Evolutionary conservation across 202 grass and related monocot species (phyloP), one percentile per base, ranked within the genome.

Genomic region (Brachypodium distachyon): DNA sequence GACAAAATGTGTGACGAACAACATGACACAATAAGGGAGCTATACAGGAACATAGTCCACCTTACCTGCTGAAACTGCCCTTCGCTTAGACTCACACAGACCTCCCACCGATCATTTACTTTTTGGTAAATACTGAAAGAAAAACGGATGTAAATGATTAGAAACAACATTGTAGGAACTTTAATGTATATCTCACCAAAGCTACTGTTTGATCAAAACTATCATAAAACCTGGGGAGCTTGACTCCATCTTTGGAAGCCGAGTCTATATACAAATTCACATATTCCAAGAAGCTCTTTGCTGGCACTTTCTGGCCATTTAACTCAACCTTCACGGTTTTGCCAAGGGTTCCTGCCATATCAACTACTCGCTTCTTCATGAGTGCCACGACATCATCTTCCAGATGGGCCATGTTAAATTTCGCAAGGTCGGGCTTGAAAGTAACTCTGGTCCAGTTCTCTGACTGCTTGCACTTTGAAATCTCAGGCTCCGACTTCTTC

Each of bases 391-490:
- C 96, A 50, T 98, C 96, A 21, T 88, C 81, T 82, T 98, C 96
- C 0, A 98, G 91, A 62, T 85, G 54, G 1, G 61, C 71, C 96
- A 98, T 95, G 13, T 86, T 88, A 32, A 98, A 98, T 79, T 98
- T 98, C 55, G 50, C 83, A 82, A 98, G 83, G 31, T 98, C 96
- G 38, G 96, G 96, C 72, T 88, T 96, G 55, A 95, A 99, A 1
- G 91, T 99, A 13, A 99, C 87, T 6, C 8, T 89, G 29, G 96
- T 99, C 92, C 92, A 96, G 83, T 99, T 99, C 59, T 99, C 92
- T 0, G 60, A 81, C 72, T 82, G 55, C 77, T 91, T 99, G 74
- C 89, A 96, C 56, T 93, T 96, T 6, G 73, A 92, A 76, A 99
- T 96, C 9, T 85, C 74, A 48, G 96, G 89, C 34, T 90, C 81